Percentiles rank a stretch among this genome's conserved stretches.
Conservation (phyloP, 176 grass and related monocot species). For the Oryza meridionalis region DNA sequence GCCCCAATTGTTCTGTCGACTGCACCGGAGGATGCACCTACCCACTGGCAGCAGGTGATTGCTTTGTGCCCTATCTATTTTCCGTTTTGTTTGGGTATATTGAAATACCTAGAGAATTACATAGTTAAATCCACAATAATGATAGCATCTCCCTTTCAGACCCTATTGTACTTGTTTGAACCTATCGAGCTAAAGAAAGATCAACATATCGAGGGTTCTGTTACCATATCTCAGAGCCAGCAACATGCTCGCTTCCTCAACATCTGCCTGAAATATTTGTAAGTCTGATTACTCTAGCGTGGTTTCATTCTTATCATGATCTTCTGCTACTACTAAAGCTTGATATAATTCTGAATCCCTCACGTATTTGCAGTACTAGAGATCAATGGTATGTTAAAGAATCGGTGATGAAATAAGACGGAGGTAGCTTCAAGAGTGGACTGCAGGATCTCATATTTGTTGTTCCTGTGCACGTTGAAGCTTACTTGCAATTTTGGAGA, state of each 20-base stretch:
- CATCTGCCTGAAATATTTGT: slow-evolving; percentile 86
- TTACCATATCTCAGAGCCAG: slow-evolving; percentile 84
- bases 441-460: background rate
- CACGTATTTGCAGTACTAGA: slow-evolving; percentile 65
- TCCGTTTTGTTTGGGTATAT: background rate
- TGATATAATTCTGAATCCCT: slow-evolving; percentile 27
- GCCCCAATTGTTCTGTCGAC: slow-evolving; percentile 81
- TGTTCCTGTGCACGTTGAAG: background rate
- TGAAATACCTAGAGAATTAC: slow-evolving; percentile 1
- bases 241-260: slow-evolving; percentile 86
- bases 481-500: slow-evolving; percentile 39
- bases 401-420: slow-evolving; percentile 72
- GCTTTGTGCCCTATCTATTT: slow-evolving; percentile 5
- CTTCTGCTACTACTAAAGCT: slow-evolving; percentile 10
- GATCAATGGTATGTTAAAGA: slow-evolving; percentile 79
- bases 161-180: slow-evolving; percentile 84
- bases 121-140: slow-evolving; percentile 33
- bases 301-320: slow-evolving; percentile 21
- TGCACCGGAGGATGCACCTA: slow-evolving; percentile 90
- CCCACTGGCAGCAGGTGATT: slow-evolving; percentile 97
- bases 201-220: slow-evolving; percentile 91
- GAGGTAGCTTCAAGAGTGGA: background rate
- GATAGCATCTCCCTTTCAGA: slow-evolving; percentile 47
- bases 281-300: slow-evolving; percentile 37
- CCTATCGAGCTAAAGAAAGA: slow-evolving; percentile 88